These are phyloP conservation scores for Microcyclospora pomicola DNA, from an alignment of 2,329 filamentous ascomycete species.

Conservation along the genomic window DNA sequence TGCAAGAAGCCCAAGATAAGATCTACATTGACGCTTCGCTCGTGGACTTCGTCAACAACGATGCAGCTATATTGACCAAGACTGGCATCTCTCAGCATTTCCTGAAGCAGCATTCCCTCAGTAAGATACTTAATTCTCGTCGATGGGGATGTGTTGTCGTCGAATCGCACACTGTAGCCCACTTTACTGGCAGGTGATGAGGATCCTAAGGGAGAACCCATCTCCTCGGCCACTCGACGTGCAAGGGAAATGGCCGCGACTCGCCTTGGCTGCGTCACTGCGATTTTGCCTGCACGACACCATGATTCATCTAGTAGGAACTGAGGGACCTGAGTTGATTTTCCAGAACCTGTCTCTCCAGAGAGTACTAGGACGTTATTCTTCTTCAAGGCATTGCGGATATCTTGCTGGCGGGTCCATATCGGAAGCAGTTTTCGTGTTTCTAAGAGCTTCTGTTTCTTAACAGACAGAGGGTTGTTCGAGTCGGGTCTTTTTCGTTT, in stretches of 20 bases:
- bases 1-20: constrained; percentile 78
- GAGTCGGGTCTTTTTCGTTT: constrained; percentile 9
- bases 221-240: constrained; percentile 72
- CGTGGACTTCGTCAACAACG: constrained; percentile 92
- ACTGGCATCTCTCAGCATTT: constrained; percentile 73
- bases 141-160: constrained; percentile 68
- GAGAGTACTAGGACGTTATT: constrained; percentile 68
- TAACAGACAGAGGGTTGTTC: constrained; percentile 6
- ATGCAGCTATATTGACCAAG: constrained; percentile 78
- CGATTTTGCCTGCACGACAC: constrained; percentile 70
- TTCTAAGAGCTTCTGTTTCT: constrained; percentile 15
- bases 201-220: constrained; percentile 49
- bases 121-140: constrained; percentile 87
- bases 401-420: constrained; percentile 58
- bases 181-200: constrained; percentile 51
- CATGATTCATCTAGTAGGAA: constrained; percentile 69
- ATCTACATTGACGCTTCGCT: constrained; percentile 89
- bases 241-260: constrained; percentile 89
- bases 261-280: constrained; percentile 84
- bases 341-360: constrained; percentile 91
- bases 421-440: constrained; percentile 61
- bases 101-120: constrained; percentile 90
- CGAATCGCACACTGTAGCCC: constrained; percentile 90
- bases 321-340: constrained; percentile 91
- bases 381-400: constrained; percentile 46